Evolutionary conservation across 2,329 filamentous ascomycete species (phyloP).

Genomic region (Ophiostoma sp.): DNA sequence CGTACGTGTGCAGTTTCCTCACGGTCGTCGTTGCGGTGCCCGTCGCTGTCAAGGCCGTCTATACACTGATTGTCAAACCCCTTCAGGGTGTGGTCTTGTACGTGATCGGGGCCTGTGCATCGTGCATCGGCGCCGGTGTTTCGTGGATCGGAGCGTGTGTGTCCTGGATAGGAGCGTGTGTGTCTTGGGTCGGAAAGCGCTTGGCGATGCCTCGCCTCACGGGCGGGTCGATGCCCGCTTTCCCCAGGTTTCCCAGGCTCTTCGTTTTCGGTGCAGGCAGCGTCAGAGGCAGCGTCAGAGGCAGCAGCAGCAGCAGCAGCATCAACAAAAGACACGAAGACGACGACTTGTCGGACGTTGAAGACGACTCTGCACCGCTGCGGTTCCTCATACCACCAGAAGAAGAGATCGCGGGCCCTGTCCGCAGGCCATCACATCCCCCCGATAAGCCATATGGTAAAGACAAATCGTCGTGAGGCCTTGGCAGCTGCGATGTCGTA

Average conservation of each 20-base stretch:
- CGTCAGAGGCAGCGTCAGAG: background rate
- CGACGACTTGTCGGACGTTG: background rate
- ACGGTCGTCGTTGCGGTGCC: background rate
- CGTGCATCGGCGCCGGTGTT: no score
- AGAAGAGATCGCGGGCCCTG: background rate
- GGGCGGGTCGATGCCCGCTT: no score
- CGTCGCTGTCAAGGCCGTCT: background rate
- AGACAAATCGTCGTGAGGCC: background rate
- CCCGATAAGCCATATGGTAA: background rate
- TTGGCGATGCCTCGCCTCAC: no score
- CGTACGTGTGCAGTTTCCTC: background rate
- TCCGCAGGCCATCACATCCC: background rate
- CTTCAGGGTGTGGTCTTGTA: no score
- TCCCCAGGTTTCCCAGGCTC: no score
- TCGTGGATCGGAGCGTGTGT: no score
- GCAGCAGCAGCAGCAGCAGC: background rate
- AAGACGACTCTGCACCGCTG: background rate
- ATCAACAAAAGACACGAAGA: background rate
- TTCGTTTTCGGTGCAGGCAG: background rate
- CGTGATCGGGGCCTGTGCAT: no score
- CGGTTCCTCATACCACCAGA: background rate
- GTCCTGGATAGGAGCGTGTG: no score
- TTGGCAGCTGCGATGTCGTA: background rate
- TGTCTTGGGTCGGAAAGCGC: no score
- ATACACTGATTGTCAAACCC: no score